Percentiles rank a stretch among this genome's conserved stretches.
Evolutionary conservation across 345 rosid genomes (phyloP).

Genomic region (Litchi chinensis): DNA sequence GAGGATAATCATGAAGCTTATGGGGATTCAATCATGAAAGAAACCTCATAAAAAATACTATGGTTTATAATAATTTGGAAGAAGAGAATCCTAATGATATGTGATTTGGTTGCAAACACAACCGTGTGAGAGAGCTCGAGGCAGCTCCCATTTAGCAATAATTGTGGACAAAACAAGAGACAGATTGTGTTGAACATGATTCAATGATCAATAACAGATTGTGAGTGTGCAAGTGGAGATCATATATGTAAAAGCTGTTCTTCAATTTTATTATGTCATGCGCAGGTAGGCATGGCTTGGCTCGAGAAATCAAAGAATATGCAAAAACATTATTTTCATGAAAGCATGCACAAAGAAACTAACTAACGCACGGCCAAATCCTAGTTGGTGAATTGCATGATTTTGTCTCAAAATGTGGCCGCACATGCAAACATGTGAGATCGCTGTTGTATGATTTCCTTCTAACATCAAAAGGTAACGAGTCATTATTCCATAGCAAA

Average conservation of each 20-base stretch:
- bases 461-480: not conserved
- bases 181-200: not conserved
- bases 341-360: not conserved
- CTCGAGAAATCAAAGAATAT: not conserved
- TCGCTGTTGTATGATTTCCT: not conserved
- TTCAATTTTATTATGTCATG: not conserved
- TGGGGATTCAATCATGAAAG: not conserved
- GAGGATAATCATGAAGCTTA: not conserved
- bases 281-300: not conserved
- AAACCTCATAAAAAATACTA: not conserved
- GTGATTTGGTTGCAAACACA: no score
- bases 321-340: not conserved
- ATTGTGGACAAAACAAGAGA: not conserved
- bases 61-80: not conserved
- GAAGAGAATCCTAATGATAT: not conserved
- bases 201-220: not conserved
- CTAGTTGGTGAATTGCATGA: not conserved
- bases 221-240: not conserved
- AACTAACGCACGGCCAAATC: constrained; percentile 6
- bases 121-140: not conserved
- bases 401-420: not conserved
- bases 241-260: not conserved
- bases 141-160: not conserved
- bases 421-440: constrained; percentile 2
- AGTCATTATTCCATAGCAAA: not conserved